These are phyloP conservation scores for Lachancea kluyveri DNA, from an alignment of 805 yeast species.

Conservation along the genomic window DNA sequence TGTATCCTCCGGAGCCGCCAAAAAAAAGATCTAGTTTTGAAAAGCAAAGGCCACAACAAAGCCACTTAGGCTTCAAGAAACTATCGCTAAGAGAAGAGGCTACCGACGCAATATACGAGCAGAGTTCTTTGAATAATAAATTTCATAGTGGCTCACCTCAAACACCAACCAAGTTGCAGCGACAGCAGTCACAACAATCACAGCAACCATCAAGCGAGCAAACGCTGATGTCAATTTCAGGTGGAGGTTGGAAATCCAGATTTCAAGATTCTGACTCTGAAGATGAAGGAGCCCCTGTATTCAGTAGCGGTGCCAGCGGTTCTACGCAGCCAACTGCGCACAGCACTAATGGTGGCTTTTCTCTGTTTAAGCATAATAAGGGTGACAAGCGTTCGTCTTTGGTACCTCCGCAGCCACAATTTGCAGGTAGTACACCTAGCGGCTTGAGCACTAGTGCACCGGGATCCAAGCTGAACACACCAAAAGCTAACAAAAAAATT, in stretches of 20 bases:
- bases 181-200: slow-evolving; percentile 10
- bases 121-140: slow-evolving; percentile 5
- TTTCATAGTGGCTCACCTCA: slow-evolving; percentile 5
- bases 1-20: slow-evolving; percentile 35
- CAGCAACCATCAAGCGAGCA: slow-evolving; percentile 10
- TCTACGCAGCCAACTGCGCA: slow-evolving; percentile 10
- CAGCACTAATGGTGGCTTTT: slow-evolving; percentile 11
- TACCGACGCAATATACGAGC: slow-evolving; percentile 10
- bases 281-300: slow-evolving; percentile 27
- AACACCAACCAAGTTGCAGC: slow-evolving; percentile 13
- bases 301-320: slow-evolving; percentile 13
- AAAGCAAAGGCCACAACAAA: slow-evolving; percentile 33
- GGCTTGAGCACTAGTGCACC: slow-evolving; percentile 12
- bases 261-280: slow-evolving; percentile 64
- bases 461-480: slow-evolving; percentile 10
- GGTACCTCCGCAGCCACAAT: slow-evolving; percentile 14
- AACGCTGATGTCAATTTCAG: slow-evolving; percentile 7
- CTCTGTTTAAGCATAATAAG: slow-evolving; percentile 15
- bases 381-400: slow-evolving; percentile 1
- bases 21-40: slow-evolving; percentile 52
- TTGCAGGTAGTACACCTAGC: slow-evolving; percentile 7
- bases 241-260: slow-evolving; percentile 42
- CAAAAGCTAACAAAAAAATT: slow-evolving; percentile 14
- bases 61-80: slow-evolving; percentile 34
- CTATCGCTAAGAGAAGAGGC: slow-evolving; percentile 31